These are phyloP conservation scores for Leccinum uliginosum DNA, from an alignment of 768 basidiomycete genomes.

Conservation along the genomic window DNA sequence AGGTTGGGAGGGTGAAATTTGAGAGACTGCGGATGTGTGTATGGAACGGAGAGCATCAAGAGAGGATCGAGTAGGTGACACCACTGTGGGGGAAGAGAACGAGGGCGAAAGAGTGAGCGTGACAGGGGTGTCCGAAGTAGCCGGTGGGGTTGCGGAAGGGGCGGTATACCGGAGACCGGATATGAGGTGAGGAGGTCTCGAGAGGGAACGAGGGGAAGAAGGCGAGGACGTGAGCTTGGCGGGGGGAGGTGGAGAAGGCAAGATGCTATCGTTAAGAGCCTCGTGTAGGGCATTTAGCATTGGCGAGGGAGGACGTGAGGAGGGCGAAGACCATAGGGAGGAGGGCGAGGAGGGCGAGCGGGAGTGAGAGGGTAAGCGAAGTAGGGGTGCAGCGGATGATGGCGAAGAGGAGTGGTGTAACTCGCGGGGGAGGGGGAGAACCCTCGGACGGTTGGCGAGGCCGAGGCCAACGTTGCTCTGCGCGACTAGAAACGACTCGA, in stretches of 20 bases:
- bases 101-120: slow-evolving; percentile 13
- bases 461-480: slow-evolving; percentile 1
- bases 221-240: slow-evolving; percentile 40
- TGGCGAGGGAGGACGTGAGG: slow-evolving; percentile 34
- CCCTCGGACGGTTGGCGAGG: slow-evolving; percentile 2
- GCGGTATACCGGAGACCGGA: slow-evolving; percentile 56
- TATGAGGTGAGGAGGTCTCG: slow-evolving; percentile 48
- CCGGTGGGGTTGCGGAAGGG: slow-evolving; percentile 58
- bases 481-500: neutral
- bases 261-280: slow-evolving; percentile 39
- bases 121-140: slow-evolving; percentile 18
- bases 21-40: slow-evolving; percentile 27
- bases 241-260: slow-evolving; percentile 40
- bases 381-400: slow-evolving; percentile 11
- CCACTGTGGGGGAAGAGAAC: slow-evolving; percentile 22
- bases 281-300: slow-evolving; percentile 40
- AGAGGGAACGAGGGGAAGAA: slow-evolving; percentile 28
- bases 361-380: slow-evolving; percentile 13
- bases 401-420: slow-evolving; percentile 7
- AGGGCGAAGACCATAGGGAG: neutral
- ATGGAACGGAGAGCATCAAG: slow-evolving; percentile 54
- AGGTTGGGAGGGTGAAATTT: slow-evolving; percentile 20
- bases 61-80: slow-evolving; percentile 40
- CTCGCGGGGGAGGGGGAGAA: slow-evolving; percentile 15
- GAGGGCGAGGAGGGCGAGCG: neutral